A percentile compares a stretch with the other conserved stretches of the same genome.
Conservation (phyloP, 345 rosid species). For the Heritiera littoralis region DNA sequence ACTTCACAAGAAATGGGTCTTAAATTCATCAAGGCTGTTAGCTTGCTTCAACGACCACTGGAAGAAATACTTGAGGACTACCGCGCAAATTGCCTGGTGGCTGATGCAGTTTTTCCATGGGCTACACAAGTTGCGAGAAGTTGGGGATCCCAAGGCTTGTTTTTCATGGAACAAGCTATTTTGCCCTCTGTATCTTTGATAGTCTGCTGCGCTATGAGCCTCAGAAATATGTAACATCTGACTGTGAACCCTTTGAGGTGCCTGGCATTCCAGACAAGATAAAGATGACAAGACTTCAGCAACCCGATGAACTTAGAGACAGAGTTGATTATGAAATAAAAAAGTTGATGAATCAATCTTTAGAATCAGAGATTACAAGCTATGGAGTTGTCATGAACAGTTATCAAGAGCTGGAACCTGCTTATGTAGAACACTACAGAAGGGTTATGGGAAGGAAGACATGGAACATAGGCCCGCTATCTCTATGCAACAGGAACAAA, state of each 20-base stretch:
- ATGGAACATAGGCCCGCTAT: constrained; percentile 61
- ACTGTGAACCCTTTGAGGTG: constrained; percentile 45
- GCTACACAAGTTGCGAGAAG: constrained; percentile 51
- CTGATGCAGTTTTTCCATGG: constrained; percentile 63
- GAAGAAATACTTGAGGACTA: constrained; percentile 41
- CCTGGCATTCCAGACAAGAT: constrained; percentile 54
- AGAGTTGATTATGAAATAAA: constrained; percentile 23
- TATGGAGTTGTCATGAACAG: constrained; percentile 67
- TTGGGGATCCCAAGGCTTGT: constrained; percentile 53
- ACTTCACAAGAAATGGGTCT: not conserved
- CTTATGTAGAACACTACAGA: constrained; percentile 47
- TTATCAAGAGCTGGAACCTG: constrained; percentile 70
- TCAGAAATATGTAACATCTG: constrained; percentile 37
- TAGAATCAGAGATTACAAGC: constrained; percentile 50
- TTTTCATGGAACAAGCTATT: constrained; percentile 52
- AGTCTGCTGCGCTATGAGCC: constrained; percentile 41
- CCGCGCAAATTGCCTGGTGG: constrained; percentile 53
- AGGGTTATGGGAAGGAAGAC: constrained; percentile 42
- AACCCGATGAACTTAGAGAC: constrained; percentile 18
- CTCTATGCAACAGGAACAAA: constrained; percentile 29
- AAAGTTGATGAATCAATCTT: constrained; percentile 13
- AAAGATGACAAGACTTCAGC: constrained; percentile 37
- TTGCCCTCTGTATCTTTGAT: constrained; percentile 22
- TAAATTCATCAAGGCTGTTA: constrained; percentile 35
- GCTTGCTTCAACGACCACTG: constrained; percentile 41